phyloP scores from a whole-genome alignment of 495 filamentous ascomycete genomes.

The Terfezia boudieri region DNA sequence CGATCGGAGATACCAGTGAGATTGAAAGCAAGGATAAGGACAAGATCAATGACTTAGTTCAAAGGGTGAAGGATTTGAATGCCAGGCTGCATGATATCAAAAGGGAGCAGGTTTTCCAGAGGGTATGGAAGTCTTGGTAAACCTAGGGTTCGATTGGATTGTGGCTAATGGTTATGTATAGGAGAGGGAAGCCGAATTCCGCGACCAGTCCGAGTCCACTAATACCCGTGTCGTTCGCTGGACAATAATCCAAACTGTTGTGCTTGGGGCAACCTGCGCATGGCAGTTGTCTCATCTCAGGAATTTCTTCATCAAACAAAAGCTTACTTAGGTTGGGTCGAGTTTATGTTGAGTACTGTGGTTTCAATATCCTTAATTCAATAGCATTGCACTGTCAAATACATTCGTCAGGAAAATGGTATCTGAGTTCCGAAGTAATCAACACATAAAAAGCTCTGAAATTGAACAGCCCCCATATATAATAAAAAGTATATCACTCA shows the following conservation, averaged over 20 bases:
- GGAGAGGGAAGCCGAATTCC: conserved; percentile 96
- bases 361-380: too few species aligned
- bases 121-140: conserved; percentile 33
- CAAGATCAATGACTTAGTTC: conserved; percentile 77
- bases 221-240: conserved; percentile 86
- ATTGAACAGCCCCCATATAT: too few species aligned
- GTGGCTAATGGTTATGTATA: conserved; percentile 16
- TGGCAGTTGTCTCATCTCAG: conserved; percentile 93
- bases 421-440: too few species aligned
- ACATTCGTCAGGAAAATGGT: too few species aligned
- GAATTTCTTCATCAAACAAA: conserved; percentile 99
- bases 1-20: conserved; percentile 82
- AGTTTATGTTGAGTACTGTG: too few species aligned
- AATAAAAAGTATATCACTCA: too few species aligned
- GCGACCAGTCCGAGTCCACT: conserved; percentile 85
- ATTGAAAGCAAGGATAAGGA: conserved; percentile 88
- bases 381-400: too few species aligned
- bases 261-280: conserved; percentile 79
- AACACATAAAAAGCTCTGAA: too few species aligned
- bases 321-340: conserved; percentile 43
- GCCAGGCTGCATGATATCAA: conserved; percentile 68
- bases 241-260: conserved; percentile 70
- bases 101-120: conserved; percentile 86
- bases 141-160: background rate
- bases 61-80: conserved; percentile 79